Evolutionary conservation across 2,329 filamentous ascomycete species (phyloP).

Genomic region (Aspergillus ibericus): DNA sequence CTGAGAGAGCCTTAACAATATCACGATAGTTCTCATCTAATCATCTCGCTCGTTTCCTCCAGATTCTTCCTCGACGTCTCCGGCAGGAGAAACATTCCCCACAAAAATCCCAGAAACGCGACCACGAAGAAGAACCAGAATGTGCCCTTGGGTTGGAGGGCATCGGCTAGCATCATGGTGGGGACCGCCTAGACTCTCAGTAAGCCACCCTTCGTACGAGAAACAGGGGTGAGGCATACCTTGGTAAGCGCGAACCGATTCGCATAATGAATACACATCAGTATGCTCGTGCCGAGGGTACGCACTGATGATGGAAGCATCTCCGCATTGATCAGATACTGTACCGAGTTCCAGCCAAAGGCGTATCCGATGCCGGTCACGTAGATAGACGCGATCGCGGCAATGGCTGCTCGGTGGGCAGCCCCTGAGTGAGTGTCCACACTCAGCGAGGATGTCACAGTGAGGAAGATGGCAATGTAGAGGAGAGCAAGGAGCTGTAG

Average conservation of each 20-base stretch:
- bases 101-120: conserved; percentile 65
- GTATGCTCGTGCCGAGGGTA: conserved; percentile 42
- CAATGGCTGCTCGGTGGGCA: conserved; percentile 20
- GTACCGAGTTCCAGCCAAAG: conserved; percentile 50
- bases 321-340: conserved; percentile 49
- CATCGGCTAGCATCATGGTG: conserved; percentile 23
- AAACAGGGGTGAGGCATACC: conserved; percentile 43
- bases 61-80: conserved; percentile 63
- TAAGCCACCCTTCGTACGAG: not conserved
- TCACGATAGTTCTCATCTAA: too few relatives aligned
- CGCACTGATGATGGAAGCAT: conserved; percentile 47
- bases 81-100: conserved; percentile 70
- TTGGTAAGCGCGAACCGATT: conserved; percentile 36
- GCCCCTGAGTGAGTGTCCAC: conserved; percentile 29
- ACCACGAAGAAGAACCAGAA: conserved; percentile 73
- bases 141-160: conserved; percentile 59
- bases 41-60: conserved; percentile 19
- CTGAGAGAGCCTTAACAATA: too few relatives aligned
- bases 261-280: conserved; percentile 48
- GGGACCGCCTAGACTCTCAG: conserved; percentile 14
- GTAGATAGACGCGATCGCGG: conserved; percentile 48
- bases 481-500: conserved; percentile 54
- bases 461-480: conserved; percentile 56
- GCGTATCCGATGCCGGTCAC: conserved; percentile 48
- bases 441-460: conserved; percentile 20